Base-by-base conservation (phyloP, 257 asterid species). In the Lantana camara region DNA sequence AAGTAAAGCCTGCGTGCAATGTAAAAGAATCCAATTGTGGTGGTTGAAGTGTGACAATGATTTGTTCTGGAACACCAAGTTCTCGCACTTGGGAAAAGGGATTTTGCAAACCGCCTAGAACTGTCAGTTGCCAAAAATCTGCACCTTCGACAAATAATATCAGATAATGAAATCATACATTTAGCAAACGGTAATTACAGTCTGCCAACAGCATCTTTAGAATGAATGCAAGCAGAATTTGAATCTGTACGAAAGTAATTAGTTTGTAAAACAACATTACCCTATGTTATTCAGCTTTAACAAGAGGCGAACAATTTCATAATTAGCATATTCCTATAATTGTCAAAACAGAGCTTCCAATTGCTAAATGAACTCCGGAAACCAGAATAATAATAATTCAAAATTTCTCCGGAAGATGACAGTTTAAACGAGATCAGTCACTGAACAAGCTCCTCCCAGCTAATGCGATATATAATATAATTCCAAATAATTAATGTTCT, bases 101-200 rank as follows among this genome's bases (percentile, higher is more conserved):
- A 63, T 46, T 67, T 61, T 4, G 80, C 78, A 59, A 74, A 72
- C 68, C 81, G 68, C 85, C 74, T 81, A 82, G 75, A 68, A 75
- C 82, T 77, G 70, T 68, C 76, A 63, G 45, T 65, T 17, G 73
- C 76, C 63, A 77, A 75, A 51, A 75, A 46, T 79, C 88, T 80
- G 74, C 83, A 75, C 22, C 19, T 42, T 56, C 58, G 8, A 45
- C n/a, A 67, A 45, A 67, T 57, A 53, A 5, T 51, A 52, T 54
- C 35, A 17, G 49, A 62, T 37, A 63, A 63, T 51, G 53, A 53
- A 27, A 63, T 9, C 7, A 62, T 11, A 13, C 34, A 61, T 62
- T 17, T 63, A 2, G 32, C 63, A 68, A 51, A n/a, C 32, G n/a
- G 37, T 14, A 49, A 16, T 41, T 48, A 22, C 24, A 38, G 53